Evolutionary conservation across 1,284 basidiomycete genomes (phyloP).

Genomic region (Chondrostereum purpureum): DNA sequence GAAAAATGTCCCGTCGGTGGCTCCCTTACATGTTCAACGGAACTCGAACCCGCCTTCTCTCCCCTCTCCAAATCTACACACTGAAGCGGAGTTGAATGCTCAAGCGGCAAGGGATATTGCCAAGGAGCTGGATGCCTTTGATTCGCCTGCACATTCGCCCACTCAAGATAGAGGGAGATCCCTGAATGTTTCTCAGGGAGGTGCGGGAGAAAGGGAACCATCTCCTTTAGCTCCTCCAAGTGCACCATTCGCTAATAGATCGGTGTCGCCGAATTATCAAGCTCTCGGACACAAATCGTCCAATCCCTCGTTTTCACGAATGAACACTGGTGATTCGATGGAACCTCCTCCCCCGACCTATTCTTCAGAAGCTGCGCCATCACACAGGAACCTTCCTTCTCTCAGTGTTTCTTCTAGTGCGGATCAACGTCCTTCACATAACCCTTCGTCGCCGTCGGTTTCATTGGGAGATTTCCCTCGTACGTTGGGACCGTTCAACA

Average conservation of each 20-base stretch:
- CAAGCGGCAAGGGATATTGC: constrained; percentile 64
- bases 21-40: constrained; percentile 21
- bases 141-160: constrained; percentile 23
- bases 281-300: background rate
- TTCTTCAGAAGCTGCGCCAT: background rate
- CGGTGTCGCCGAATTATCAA: constrained; percentile 8
- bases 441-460: constrained; percentile 22
- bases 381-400: background rate
- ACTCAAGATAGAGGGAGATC: constrained; percentile 6
- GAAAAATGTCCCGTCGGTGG: constrained; percentile 9
- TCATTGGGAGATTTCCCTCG: constrained; percentile 28
- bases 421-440: constrained; percentile 6
- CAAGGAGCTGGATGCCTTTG: constrained; percentile 54
- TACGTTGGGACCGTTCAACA: constrained; percentile 18
- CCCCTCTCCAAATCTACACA: constrained; percentile 28
- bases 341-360: background rate
- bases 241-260: constrained; percentile 2
- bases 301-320: background rate
- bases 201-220: constrained; percentile 7
- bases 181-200: constrained; percentile 14
- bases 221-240: constrained; percentile 10
- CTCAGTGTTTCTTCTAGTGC: background rate
- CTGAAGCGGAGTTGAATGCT: constrained; percentile 44
- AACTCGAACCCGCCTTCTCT: constrained; percentile 20
- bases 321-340: background rate